A percentile compares a stretch with the other conserved stretches of the same genome.
Evolutionary conservation across 805 yeast genomes (phyloP).

Genomic region (Danielozyma ontarioensis): DNA sequence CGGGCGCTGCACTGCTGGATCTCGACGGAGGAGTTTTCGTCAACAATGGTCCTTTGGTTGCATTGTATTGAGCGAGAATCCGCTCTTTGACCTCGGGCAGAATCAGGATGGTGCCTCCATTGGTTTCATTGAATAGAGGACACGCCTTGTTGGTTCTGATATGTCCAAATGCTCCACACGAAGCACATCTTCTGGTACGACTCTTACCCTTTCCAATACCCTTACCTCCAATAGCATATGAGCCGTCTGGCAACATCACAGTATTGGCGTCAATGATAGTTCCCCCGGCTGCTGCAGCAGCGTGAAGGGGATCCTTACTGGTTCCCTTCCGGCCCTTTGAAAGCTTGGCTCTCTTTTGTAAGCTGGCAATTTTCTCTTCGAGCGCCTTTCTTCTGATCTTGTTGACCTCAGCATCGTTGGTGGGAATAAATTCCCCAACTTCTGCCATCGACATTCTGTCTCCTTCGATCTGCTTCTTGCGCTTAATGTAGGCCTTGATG

Average conservation of each 20-base stretch:
- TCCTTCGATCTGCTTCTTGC: slow-evolving; percentile 62
- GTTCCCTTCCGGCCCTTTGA: slow-evolving; percentile 35
- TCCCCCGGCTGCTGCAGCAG: slow-evolving; percentile 41
- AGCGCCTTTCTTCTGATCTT: slow-evolving; percentile 69
- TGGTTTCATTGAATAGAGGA: slow-evolving; percentile 61
- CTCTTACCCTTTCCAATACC: slow-evolving; percentile 71
- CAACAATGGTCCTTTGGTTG: no score
- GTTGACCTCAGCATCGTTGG: slow-evolving; percentile 81
- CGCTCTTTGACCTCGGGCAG: slow-evolving; percentile 4
- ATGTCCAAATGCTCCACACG: slow-evolving; percentile 95
- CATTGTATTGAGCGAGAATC: neutral
- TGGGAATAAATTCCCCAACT: slow-evolving; percentile 67
- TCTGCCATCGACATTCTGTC: slow-evolving; percentile 50
- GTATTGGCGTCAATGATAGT: slow-evolving; percentile 39
- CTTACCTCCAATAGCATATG: slow-evolving; percentile 51
- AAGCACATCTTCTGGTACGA: slow-evolving; percentile 79
- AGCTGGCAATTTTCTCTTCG: slow-evolving; percentile 77
- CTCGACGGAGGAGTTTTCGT: no score
- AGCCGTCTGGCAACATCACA: slow-evolving; percentile 39
- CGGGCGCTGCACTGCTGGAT: no score
- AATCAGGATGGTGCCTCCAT: slow-evolving; percentile 22
- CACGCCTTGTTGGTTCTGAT: slow-evolving; percentile 88
- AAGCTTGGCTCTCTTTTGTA: slow-evolving; percentile 66
- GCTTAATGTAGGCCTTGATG: slow-evolving; percentile 75
- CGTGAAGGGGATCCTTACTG: slow-evolving; percentile 27